Evolutionary conservation across 1,284 basidiomycete species (phyloP), one percentile per base, ranked within the genome.

Genomic region (Hypsizygus ulmarius): DNA sequence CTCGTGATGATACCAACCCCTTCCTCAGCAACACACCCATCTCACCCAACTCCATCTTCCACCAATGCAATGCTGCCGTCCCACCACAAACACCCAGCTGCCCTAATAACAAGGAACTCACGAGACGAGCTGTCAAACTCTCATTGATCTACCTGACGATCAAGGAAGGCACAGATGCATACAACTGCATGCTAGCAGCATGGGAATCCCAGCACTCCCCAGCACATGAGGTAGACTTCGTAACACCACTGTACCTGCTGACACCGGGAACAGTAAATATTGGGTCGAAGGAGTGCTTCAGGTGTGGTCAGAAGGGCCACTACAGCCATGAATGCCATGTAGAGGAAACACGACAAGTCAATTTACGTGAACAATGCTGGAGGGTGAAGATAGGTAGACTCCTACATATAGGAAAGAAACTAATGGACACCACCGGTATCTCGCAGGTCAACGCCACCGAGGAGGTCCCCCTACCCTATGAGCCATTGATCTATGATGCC

Each of bases 191-290:
- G n/a, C n/a, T n/a, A n/a, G n/a, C n/a, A n/a, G n/a, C n/a, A n/a
- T 29, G 29, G 40, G 40, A 42, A 18, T 28, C 25, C 15, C 30
- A 16, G 15, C 12, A 42, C 15, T 8, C 3, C 15, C 3, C 29
- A 3, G 14, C 5, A 12, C 6, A 28, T n/a, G 40, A 42, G n/a
- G 40, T 42, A 2, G 40, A 42, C 15, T 42, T 42, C 29, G 16
- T 32, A 9, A 8, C 5, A 3, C 29, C n/a, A 14, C 40, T 30
- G 10, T 42, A 32, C 40, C 40, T 30, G 21, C 29, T 42, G 7
- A 42, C 40, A 19, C 40, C 40, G 7, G 40, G 40, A 5, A 42
- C 29, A n/a, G 14, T 32, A 30, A 42, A 29, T 18, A 42, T 42
- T 5, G 40, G 40, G 6, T 42, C 40, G 11, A 4, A 19, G 5